Base-by-base conservation (phyloP, 2,329 filamentous ascomycete genomes). In the Fusarium algeriense region DNA sequence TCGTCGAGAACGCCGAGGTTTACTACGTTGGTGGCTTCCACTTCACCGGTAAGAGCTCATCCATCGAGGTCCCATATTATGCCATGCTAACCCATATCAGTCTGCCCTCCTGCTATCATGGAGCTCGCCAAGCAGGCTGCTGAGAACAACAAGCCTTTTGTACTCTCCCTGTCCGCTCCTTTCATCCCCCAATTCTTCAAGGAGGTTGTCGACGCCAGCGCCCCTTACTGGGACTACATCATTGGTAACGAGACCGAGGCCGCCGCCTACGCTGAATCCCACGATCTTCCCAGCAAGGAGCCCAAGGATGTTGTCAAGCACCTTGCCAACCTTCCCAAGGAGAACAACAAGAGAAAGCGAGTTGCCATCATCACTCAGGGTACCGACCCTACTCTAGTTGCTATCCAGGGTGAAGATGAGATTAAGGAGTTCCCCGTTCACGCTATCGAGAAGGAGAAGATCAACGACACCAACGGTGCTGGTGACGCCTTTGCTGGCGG, bases 121-220 rank as follows among this genome's bases (percentile, higher is more conserved):
- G 93, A 94, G 73, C 88, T 99, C 52, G 95, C 92, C 75, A 91
- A 97, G 83, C 93, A 98, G 84, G 95, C 96, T 64, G 95, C 94
- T 41, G 85, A 88, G 73, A 90, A 93, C 82, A 92, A 98, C 88
- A 99, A 99, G 90, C 87, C 87, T 69, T 97, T 98, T 82, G 90
- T 95, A 77, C 90, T 99, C 76, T 97, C 94, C 75, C 90, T 99
- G 68, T 96, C 94, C 55, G 96, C 96, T 11, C 96, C 96, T 66
- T 99, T 99, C 87, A 97, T 99, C 79, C 86, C 92, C 41, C 92
- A 97, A 81, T 97, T 98, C 89, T 99, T 98, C 92, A 98, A 98
- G 88, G 95, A 98, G 53, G 92, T 90, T 73, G 89, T 99, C 50
- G 94, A 97, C 83, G 91, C 90, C 77, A 92, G 93, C 59, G 87